Evolutionary conservation across 192 early-diverging fungal genomes (phyloP).

Genomic region (Thamnidium elegans): DNA sequence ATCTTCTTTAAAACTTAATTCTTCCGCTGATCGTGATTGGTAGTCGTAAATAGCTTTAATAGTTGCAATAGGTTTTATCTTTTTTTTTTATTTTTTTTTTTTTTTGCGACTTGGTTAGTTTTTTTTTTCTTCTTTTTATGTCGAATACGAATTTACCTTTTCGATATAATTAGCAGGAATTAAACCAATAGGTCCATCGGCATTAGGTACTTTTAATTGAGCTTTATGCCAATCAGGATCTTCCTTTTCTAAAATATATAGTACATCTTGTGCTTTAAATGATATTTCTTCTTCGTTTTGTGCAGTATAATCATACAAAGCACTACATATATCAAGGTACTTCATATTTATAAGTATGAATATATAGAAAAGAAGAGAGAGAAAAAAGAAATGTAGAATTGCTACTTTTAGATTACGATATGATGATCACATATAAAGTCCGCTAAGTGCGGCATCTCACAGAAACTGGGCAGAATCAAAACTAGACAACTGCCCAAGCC

Average conservation of each 20-base stretch:
- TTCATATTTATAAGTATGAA: slow-evolving; percentile 27
- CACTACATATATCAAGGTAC: slow-evolving; percentile 59
- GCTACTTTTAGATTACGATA: no score
- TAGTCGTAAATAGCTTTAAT: slow-evolving; percentile 78
- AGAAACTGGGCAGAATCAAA: no score
- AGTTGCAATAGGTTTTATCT: slow-evolving; percentile 53
- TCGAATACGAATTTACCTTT: slow-evolving; percentile 16
- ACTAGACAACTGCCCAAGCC: no score
- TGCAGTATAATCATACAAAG: slow-evolving; percentile 91
- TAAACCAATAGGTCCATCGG: slow-evolving; percentile 61
- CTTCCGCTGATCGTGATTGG: slow-evolving; percentile 75
- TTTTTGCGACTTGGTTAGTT: background rate
- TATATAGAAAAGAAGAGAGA: slow-evolving; percentile 3
- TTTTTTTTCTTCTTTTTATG: background rate
- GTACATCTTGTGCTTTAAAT: slow-evolving; percentile 81
- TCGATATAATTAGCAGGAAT: slow-evolving; percentile 92
- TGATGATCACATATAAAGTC: no score
- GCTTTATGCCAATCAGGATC: slow-evolving; percentile 94
- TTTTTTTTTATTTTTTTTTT: slow-evolving; percentile 26
- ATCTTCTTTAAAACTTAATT: slow-evolving; percentile 75
- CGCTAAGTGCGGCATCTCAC: no score
- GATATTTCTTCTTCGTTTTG: slow-evolving; percentile 81
- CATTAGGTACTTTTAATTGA: slow-evolving; percentile 58
- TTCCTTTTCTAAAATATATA: slow-evolving; percentile 83
- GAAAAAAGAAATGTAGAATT: slow-evolving; percentile 1